Base-by-base conservation (phyloP, 768 basidiomycete genomes). In the Asterophora lycoperdoides region DNA sequence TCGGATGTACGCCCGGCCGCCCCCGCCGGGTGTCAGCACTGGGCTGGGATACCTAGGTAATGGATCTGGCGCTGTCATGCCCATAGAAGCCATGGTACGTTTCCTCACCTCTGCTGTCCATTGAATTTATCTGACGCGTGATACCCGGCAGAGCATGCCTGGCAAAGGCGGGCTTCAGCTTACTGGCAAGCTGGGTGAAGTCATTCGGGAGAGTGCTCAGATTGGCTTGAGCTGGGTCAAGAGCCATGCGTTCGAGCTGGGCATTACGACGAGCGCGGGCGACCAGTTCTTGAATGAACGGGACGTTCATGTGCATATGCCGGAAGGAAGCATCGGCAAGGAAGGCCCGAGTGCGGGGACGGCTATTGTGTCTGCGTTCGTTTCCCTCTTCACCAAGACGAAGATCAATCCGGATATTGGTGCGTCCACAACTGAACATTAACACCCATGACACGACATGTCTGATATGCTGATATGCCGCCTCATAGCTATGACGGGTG, bases 301-400 rank as follows among this genome's bases (percentile, higher is more conserved):
- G 34, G 93, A 97, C 59, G 77, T 98, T 14, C 95, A 98, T 66
- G 80, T 99, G 34, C 96, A 98, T 64, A 97, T 96, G 95, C 92
- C 93, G 0, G 93, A 92, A 63, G 93, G 92, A 8, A 86, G 85
- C 60, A 83, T 93, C 46, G 90, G 90, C 17, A 93, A 97, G 71
- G 94, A 96, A 57, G 96, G 96, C 0, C 96, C 96, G 1, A 93
- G 89, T 58, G 96, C 96, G 1, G 96, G 96, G 29, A 97, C 91
- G 4, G 96, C 96, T 0, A 84, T 99, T 34, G 60, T 96, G 49
- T 83, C 88, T 38, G 93, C 95, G 0, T 86, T 97, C 55, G 93
- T 98, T 37, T 89, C 86, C 36, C 73, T 98, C 48, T 90, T 97
- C 68, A 94, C 89, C 0, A 86, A 84, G 69, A 89, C 83, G 4